Evolutionary conservation across 2,329 filamentous ascomycete genomes (phyloP).

Genomic region (Pseudogymnoascus sp.): DNA sequence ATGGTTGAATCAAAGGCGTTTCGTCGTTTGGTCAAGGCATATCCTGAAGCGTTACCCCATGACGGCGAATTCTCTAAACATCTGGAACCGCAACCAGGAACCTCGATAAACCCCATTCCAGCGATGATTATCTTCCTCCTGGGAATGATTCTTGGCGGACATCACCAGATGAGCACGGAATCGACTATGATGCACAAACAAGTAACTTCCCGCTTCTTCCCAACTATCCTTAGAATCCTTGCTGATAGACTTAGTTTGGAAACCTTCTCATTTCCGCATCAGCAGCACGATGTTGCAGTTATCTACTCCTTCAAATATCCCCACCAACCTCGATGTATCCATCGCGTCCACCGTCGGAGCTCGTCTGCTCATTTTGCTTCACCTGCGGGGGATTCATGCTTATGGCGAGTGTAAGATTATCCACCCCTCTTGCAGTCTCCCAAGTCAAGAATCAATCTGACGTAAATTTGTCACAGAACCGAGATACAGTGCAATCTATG

Average conservation of each 20-base stretch:
- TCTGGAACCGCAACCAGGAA: background rate
- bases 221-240: constrained; percentile 12
- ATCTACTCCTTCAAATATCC: constrained; percentile 7
- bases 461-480: constrained; percentile 12
- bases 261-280: constrained; percentile 11
- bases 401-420: constrained; percentile 15
- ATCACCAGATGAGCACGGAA: constrained; percentile 9
- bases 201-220: constrained; percentile 10
- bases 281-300: constrained; percentile 11
- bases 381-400: constrained; percentile 13
- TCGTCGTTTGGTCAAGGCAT: constrained; percentile 12
- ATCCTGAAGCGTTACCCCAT: constrained; percentile 11
- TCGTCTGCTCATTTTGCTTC: constrained; percentile 12
- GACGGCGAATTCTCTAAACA: constrained; percentile 8
- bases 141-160: constrained; percentile 10
- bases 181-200: constrained; percentile 13
- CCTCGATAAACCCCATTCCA: constrained; percentile 12
- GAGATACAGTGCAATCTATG: constrained; percentile 15
- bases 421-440: constrained; percentile 1
- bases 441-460: constrained; percentile 7
- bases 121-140: constrained; percentile 13
- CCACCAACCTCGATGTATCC: constrained; percentile 8
- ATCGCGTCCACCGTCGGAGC: constrained; percentile 10
- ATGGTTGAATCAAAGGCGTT: constrained; percentile 14
- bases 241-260: constrained; percentile 12